Evolutionary conservation across 768 basidiomycete genomes (phyloP).

Genomic region (Hysterangium stoloniferum): DNA sequence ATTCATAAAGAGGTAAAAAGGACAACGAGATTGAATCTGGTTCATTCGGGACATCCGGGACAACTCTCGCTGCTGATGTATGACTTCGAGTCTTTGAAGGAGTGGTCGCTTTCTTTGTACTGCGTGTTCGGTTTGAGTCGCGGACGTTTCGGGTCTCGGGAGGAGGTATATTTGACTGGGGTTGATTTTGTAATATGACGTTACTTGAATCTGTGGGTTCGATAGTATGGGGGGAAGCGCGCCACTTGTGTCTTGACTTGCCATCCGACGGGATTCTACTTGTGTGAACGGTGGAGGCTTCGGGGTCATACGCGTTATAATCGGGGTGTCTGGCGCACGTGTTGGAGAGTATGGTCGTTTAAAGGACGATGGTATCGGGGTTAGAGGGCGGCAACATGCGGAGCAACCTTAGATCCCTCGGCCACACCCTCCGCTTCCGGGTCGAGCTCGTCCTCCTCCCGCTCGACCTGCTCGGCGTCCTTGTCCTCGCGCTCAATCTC

Average conservation of each 20-base stretch:
- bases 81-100: not conserved
- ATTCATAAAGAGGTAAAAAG: constrained; percentile 18
- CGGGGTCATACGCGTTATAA: too few relatives aligned
- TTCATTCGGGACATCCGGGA: constrained; percentile 20
- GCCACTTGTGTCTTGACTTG: too few relatives aligned
- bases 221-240: too few relatives aligned
- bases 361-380: too few relatives aligned
- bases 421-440: constrained; percentile 21
- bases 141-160: constrained; percentile 39
- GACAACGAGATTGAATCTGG: constrained; percentile 31
- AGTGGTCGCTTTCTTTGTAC: not conserved
- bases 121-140: constrained; percentile 39
- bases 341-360: too few relatives aligned
- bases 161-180: too few relatives aligned
- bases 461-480: constrained; percentile 30
- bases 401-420: constrained; percentile 9
- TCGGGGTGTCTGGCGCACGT: too few relatives aligned
- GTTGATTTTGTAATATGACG: too few relatives aligned
- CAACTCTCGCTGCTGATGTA: not conserved
- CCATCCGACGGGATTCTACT: too few relatives aligned
- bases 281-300: too few relatives aligned
- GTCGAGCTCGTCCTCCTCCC: constrained; percentile 21
- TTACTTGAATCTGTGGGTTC: too few relatives aligned
- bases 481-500: constrained; percentile 66
- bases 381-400: too few relatives aligned